Conservation (phyloP, 345 rosid species). For the Hypericum perforatum region DNA sequence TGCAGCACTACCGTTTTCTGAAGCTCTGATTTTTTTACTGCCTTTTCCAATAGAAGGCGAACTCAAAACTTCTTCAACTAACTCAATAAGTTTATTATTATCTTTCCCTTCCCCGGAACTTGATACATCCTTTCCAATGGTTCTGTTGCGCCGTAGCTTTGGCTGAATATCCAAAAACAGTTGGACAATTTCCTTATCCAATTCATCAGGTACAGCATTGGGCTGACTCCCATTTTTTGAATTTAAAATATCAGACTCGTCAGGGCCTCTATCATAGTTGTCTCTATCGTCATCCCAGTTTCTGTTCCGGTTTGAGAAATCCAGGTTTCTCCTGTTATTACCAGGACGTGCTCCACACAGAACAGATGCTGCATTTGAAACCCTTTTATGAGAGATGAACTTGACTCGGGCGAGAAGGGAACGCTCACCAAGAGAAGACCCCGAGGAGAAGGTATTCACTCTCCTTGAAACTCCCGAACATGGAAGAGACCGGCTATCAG, state of each 20-base stretch:
- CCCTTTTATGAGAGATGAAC: conserved; percentile 28
- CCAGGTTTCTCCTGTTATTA: conserved; percentile 58
- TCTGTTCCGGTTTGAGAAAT: conserved; percentile 56
- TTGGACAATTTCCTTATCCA: conserved; percentile 83
- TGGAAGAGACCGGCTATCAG: conserved; percentile 34
- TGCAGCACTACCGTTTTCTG: conserved; percentile 21
- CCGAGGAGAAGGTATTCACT: conserved; percentile 26
- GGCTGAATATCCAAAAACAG: conserved; percentile 83
- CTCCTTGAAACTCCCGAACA: conserved; percentile 40
- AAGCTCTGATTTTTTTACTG: conserved; percentile 31
- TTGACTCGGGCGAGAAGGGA: conserved; percentile 23
- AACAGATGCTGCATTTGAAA: conserved; percentile 27
- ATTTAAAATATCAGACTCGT: conserved; percentile 45
- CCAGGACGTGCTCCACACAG: conserved; percentile 53
- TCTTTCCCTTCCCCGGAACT: conserved; percentile 47
- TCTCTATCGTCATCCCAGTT: conserved; percentile 55
- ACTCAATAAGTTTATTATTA: conserved; percentile 55
- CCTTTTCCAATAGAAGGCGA: conserved; percentile 67
- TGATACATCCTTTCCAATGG: conserved; percentile 49
- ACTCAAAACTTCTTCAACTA: conserved; percentile 70
- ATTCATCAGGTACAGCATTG: conserved; percentile 62
- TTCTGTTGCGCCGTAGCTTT: conserved; percentile 80
- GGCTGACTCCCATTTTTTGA: conserved; percentile 69
- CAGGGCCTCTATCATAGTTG: conserved; percentile 36
- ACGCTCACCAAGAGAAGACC: conserved; percentile 22